Conservation (phyloP, 1,284 basidiomycete species). For the Kwoniella shivajii region DNA sequence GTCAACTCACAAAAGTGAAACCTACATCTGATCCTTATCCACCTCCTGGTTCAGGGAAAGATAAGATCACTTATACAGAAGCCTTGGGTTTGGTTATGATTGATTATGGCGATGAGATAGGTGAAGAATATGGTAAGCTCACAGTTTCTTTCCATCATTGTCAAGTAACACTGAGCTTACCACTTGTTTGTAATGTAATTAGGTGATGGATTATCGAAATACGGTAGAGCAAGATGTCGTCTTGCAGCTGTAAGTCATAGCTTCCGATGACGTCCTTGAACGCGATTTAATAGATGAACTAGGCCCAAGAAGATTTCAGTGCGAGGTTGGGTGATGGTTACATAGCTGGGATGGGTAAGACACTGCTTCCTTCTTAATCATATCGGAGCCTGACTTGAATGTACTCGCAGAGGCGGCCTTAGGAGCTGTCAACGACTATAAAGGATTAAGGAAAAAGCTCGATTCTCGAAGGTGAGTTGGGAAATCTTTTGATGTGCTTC, state of each 20-base stretch:
- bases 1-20: slow-evolving; percentile 47
- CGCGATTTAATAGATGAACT: background rate
- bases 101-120: slow-evolving; percentile 76
- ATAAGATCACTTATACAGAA: slow-evolving; percentile 65
- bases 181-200: background rate
- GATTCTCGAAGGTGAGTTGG: slow-evolving; percentile 69
- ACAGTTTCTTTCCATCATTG: slow-evolving; percentile 4
- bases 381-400: background rate
- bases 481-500: background rate
- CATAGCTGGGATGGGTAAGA: slow-evolving; percentile 60
- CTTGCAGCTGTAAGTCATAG: slow-evolving; percentile 63
- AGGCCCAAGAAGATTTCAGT: slow-evolving; percentile 71
- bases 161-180: background rate
- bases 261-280: background rate
- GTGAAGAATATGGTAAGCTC: slow-evolving; percentile 62
- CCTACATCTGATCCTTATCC: slow-evolving; percentile 50
- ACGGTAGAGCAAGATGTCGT: slow-evolving; percentile 79
- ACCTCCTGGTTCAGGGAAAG: slow-evolving; percentile 42
- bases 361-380: background rate
- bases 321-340: slow-evolving; percentile 71
- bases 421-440: slow-evolving; percentile 51
- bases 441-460: slow-evolving; percentile 59
- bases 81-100: slow-evolving; percentile 83
- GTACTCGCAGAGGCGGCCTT: slow-evolving; percentile 56
- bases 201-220: slow-evolving; percentile 64